These are phyloP conservation scores for Agaricales sp. DNA, from an alignment of 1,284 basidiomycete species.

Conservation along the genomic window DNA sequence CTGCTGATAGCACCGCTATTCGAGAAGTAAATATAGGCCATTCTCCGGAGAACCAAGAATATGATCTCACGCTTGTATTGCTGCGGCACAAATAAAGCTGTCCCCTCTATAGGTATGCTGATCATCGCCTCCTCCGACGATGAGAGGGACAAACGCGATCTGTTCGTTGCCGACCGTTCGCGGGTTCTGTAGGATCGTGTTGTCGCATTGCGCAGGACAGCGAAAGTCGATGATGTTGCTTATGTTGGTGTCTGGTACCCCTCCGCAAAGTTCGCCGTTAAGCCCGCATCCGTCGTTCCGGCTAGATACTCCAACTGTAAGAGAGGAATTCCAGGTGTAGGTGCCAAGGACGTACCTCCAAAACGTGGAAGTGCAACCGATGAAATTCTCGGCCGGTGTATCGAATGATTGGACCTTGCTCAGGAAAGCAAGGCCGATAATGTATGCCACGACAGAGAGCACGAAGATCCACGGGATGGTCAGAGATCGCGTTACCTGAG, in stretches of 20 bases:
- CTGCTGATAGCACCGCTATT: conserved; percentile 63
- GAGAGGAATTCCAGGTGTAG: background rate
- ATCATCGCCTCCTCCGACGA: conserved; percentile 75
- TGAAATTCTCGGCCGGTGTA: conserved; percentile 50
- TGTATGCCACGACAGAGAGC: conserved; percentile 50
- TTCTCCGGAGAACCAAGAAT: conserved; percentile 3
- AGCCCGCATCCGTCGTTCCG: conserved; percentile 70
- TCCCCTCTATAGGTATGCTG: conserved; percentile 73
- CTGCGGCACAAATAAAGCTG: conserved; percentile 78
- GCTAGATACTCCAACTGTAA: background rate
- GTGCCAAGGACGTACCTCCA: conserved; percentile 30
- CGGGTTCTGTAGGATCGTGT: conserved; percentile 64
- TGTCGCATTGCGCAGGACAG: conserved; percentile 69
- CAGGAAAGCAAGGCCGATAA: conserved; percentile 66
- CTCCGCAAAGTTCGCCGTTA: conserved; percentile 49
- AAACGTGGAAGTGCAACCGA: conserved; percentile 61
- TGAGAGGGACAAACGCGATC: conserved; percentile 59
- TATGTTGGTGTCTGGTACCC: conserved; percentile 48
- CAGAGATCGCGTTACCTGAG: conserved; percentile 39
- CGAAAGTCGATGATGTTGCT: conserved; percentile 56
- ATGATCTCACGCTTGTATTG: conserved; percentile 63
- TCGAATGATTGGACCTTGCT: conserved; percentile 63
- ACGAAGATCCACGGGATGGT: conserved; percentile 43
- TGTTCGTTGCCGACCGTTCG: conserved; percentile 64
- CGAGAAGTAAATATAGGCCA: conserved; percentile 9